These are phyloP conservation scores for Corynespora cassiicola DNA, from an alignment of 2,329 filamentous ascomycete genomes.

Conservation along the genomic window DNA sequence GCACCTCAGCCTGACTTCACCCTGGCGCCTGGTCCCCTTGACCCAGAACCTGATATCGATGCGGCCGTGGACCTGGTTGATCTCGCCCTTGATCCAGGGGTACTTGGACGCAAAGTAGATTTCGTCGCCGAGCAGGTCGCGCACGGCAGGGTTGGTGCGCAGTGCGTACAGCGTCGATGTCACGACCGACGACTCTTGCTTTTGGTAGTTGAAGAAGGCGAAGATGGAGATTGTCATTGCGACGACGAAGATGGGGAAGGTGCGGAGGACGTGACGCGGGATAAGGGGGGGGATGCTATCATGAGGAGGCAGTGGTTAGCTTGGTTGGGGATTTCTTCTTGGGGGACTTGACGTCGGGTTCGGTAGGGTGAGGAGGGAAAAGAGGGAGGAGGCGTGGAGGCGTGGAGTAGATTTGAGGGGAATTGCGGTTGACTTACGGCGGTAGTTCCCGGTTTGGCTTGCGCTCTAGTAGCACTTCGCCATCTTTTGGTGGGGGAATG, in stretches of 20 bases:
- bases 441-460: conserved; percentile 41
- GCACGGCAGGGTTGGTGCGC: conserved; percentile 77
- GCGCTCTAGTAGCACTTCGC: conserved; percentile 40
- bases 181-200: conserved; percentile 82
- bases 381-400: background rate
- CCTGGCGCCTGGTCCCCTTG: conserved; percentile 74
- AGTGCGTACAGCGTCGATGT: conserved; percentile 89
- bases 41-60: conserved; percentile 90
- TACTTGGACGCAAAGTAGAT: conserved; percentile 58
- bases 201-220: conserved; percentile 99
- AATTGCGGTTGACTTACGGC: conserved; percentile 32
- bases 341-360: too few relatives aligned
- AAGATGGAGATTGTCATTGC: conserved; percentile 75
- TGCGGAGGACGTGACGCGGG: conserved; percentile 53
- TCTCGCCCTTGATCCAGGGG: conserved; percentile 64
- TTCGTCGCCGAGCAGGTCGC: conserved; percentile 79
- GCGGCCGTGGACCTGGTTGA: conserved; percentile 91
- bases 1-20: conserved; percentile 82
- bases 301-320: conserved; percentile 2
- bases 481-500: conserved; percentile 43
- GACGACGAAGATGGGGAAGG: conserved; percentile 80
- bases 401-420: too few relatives aligned
- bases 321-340: background rate
- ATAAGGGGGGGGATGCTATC: conserved; percentile 43
- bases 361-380: conserved; percentile 1